A percentile compares a stretch with the other conserved stretches of the same genome.
Conservation (phyloP, 78 protist genomes). For the Dictyostelium brefeldianum region DNA sequence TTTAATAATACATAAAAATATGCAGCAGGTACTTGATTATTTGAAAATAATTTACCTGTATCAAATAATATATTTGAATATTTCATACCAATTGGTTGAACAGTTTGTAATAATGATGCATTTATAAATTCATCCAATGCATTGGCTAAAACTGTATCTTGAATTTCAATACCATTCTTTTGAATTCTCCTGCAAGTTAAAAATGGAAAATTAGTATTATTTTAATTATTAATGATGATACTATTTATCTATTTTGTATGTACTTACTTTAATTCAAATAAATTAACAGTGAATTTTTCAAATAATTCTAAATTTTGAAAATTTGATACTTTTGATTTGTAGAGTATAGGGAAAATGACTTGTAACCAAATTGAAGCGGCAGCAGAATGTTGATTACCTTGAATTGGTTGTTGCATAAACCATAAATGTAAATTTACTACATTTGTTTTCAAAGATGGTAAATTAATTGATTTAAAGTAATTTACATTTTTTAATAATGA, state of each 20-base stretch:
- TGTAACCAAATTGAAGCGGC: conserved; percentile 20
- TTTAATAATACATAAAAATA: conserved; percentile 26
- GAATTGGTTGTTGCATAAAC: conserved; percentile 34
- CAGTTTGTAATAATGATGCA: neutral
- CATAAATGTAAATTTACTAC: conserved; percentile 25
- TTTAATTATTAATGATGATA: neutral
- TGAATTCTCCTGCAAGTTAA: neutral
- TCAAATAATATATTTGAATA: conserved; percentile 39
- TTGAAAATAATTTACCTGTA: conserved; percentile 17
- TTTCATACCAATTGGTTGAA: conserved; percentile 19
- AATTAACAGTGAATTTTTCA: neutral
- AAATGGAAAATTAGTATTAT: too few species aligned
- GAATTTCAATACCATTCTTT: conserved; percentile 5
- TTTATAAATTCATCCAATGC: neutral
- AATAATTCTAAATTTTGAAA: neutral
- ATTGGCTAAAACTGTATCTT: neutral
- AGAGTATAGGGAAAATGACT: conserved; percentile 13
- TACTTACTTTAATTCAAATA: neutral
- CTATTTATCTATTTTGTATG: too few species aligned
- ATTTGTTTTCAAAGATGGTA: conserved; percentile 25
- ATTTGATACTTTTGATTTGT: neutral
- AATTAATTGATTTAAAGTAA: conserved; percentile 15
- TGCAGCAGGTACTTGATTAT: conserved; percentile 3
- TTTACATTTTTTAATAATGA: neutral
- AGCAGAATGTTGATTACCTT: conserved; percentile 3